Conservation (phyloP, 148 eudicot genomes). For the Persicaria maculosa region DNA sequence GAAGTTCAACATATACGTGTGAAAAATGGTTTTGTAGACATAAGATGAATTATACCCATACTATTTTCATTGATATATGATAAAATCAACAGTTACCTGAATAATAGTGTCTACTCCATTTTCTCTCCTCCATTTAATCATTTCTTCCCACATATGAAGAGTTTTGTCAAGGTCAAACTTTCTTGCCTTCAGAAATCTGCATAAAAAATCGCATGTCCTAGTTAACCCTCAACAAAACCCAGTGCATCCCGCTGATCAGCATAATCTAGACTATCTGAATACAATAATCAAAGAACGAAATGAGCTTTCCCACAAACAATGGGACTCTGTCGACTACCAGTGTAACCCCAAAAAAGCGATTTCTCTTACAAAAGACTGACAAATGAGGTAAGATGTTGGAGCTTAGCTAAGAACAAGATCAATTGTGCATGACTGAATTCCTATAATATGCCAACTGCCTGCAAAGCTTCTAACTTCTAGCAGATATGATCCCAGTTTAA, state of each 20-base stretch:
- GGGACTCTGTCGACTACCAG: neutral
- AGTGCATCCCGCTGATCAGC: neutral
- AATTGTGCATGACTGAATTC: neutral
- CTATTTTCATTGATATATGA: neutral
- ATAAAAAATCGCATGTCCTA: constrained; percentile 11
- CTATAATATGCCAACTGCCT: no score
- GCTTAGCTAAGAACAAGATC: neutral
- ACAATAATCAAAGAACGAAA: neutral
- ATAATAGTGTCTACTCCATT: constrained; percentile 69
- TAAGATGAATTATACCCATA: neutral
- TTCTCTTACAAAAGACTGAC: neutral
- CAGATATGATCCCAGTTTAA: no score
- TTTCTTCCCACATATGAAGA: constrained; percentile 91
- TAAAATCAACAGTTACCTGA: constrained; percentile 40
- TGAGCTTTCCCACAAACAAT: neutral
- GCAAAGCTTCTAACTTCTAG: no score
- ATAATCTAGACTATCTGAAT: neutral
- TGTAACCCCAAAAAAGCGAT: neutral
- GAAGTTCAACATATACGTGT: no score
- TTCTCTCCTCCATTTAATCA: constrained; percentile 97
- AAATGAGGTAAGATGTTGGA: neutral
- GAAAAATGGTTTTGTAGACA: no score
- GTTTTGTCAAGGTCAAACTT: constrained; percentile 85
- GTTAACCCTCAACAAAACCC: no score
- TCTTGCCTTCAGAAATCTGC: constrained; percentile 96